Base-by-base conservation (phyloP, 306 rosid species). In the Cucumis sativus region DNA sequence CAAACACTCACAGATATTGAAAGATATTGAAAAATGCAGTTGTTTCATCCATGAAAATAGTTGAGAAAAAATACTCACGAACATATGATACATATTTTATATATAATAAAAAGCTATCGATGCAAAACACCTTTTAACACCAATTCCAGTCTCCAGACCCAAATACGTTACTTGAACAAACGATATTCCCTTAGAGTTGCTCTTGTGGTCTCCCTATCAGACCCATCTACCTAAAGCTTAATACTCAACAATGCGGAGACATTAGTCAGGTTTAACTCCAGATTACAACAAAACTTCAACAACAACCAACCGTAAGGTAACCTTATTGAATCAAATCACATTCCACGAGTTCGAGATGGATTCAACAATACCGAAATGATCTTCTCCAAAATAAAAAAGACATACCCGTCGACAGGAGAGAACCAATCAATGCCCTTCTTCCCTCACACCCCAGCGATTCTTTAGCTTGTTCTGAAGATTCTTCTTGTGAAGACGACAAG, bases 381-480 rank as follows among this genome's bases (percentile, higher is more conserved):
- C 20, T 9, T 77, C 20, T 12, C 10, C n/a, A 35, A 45, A 23
- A 57, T 41, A 2, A 60, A 61, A 23, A 61, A 39, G 45, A 20
- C 55, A 18, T 79, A 93, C 98, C 90, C 67, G 96, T 85, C 68
- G 91, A 77, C 79, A 94, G 87, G 75, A 90, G 85, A 82, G 79
- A 84, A 78, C 83, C 85, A 55, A 89, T 83, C 72, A 94, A 85
- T 77, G 82, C 86, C 84, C 97, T 90, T 58, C 96, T 89, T 84
- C 96, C 96, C 73, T 92, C 92, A 83, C 37, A 73, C 61, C 73
- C 85, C 41, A 83, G 79, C 56, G 87, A 81, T 41, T 72, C 65
- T 43, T 79, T 68, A 75, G 80, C 68, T 81, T 81, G 80, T 79
- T 86, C 80, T 35, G 80, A 21, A 68, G 70, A 23, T 62, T 57